phyloP scores from a whole-genome alignment of 2,329 filamentous ascomycete genomes.

The Penicillium palitans region DNA sequence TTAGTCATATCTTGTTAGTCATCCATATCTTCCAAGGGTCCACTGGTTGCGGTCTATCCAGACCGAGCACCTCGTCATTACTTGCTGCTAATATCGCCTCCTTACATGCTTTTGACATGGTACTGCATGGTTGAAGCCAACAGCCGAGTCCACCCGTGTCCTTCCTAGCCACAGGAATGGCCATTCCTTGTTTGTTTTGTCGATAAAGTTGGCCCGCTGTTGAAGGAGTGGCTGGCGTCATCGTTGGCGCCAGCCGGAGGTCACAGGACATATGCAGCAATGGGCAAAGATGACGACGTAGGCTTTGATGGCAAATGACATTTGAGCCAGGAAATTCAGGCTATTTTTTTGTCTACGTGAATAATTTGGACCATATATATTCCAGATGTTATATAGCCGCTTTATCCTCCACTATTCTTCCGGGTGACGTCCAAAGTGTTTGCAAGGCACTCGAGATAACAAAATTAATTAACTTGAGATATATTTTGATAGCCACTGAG shows the following conservation, averaged over 20 bases:
- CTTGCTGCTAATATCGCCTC: background rate
- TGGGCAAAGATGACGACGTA: conserved; percentile 4
- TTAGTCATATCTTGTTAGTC: conserved; percentile 10
- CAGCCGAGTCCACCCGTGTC: background rate
- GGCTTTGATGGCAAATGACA: background rate
- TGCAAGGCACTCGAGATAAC: background rate
- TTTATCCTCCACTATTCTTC: background rate
- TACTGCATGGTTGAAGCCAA: background rate
- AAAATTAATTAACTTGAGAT: conserved; percentile 6
- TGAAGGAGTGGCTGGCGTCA: conserved; percentile 4
- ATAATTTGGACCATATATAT: background rate
- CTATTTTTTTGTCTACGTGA: background rate
- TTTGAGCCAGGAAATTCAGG: background rate
- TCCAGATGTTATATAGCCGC: background rate
- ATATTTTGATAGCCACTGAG: conserved; percentile 3
- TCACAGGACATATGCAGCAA: conserved; percentile 2
- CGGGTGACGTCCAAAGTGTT: background rate
- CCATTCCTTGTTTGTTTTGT: conserved; percentile 1
- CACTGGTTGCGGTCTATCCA: background rate
- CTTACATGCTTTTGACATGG: conserved; percentile 1
- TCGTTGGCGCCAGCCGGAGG: conserved; percentile 1
- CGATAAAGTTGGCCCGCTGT: conserved; percentile 2
- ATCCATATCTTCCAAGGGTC: no score
- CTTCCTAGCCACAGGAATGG: background rate
- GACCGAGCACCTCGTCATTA: background rate